Percentiles rank a stretch among this genome's conserved stretches.
These are phyloP conservation scores for Rhizoctonia solani DNA, from an alignment of 1,284 basidiomycete species.

Conservation along the genomic window DNA sequence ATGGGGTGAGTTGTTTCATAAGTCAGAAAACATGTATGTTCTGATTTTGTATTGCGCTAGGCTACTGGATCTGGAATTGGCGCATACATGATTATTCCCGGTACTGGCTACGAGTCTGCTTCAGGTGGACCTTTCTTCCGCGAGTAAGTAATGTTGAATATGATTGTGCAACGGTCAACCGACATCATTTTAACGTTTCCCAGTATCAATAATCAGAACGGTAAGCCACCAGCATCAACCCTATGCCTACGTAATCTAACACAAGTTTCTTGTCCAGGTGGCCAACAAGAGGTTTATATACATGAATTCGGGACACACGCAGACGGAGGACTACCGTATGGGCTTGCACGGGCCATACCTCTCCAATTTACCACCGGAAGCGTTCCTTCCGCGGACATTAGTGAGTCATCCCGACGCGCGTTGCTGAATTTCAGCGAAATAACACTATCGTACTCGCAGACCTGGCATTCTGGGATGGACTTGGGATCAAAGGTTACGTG, in stretches of 20 bases:
- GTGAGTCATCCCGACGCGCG: neutral
- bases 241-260: neutral
- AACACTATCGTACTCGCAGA: conserved; percentile 40
- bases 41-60: neutral
- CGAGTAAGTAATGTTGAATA: neutral
- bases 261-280: neutral
- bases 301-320: conserved; percentile 34
- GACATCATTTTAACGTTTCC: neutral
- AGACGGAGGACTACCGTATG: conserved; percentile 28
- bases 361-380: conserved; percentile 19
- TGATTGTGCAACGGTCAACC: neutral
- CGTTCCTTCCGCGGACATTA: neutral
- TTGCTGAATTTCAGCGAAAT: neutral
- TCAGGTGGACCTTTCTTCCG: conserved; percentile 49
- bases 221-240: neutral
- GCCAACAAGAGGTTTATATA: conserved; percentile 21
- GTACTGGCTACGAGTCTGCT: conserved; percentile 48
- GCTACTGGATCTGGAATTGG: neutral
- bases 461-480: conserved; percentile 52
- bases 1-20: neutral
- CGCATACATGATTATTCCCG: conserved; percentile 45
- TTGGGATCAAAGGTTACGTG: conserved; percentile 53
- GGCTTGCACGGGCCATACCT: conserved; percentile 35
- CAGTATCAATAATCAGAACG: neutral
- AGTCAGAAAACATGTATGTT: neutral